Evolutionary conservation across 192 early-diverging fungal species (phyloP).

Genomic region (Entomortierella lignicola): DNA sequence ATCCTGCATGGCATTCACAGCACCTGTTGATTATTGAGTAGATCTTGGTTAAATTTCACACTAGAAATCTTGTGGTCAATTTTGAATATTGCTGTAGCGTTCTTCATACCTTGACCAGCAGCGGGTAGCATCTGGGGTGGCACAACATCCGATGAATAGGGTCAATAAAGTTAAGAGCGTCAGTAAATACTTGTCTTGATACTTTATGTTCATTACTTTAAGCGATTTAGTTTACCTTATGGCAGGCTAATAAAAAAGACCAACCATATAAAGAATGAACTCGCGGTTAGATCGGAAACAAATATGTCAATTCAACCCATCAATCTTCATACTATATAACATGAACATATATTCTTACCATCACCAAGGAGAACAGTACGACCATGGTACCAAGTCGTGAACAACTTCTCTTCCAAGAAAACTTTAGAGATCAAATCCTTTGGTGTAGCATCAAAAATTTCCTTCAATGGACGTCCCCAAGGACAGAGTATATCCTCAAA

Average conservation of each 20-base stretch:
- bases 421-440: slow-evolving; percentile 30
- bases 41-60: not conserved
- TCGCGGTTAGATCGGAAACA: too few relatives aligned
- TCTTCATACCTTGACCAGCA: slow-evolving; percentile 1
- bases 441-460: slow-evolving; percentile 24
- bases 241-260: not conserved
- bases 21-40: too few relatives aligned
- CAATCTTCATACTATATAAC: not conserved
- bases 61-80: not conserved
- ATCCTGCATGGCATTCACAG: slow-evolving; percentile 14
- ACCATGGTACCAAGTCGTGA: slow-evolving; percentile 20
- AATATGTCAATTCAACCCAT: not conserved
- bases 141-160: not conserved
- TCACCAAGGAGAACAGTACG: slow-evolving; percentile 12
- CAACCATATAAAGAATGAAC: too few relatives aligned
- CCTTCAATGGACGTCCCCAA: slow-evolving; percentile 10
- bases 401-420: slow-evolving; percentile 23
- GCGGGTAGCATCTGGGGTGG: slow-evolving; percentile 5
- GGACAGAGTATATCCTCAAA: not conserved
- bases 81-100: too few relatives aligned
- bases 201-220: not conserved
- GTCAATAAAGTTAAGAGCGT: not conserved
- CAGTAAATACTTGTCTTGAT: not conserved
- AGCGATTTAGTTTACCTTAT: not conserved
- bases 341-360: not conserved